Evolutionary conservation across 768 basidiomycete genomes (phyloP).

Genomic region (Agaricus sinodeliciosus): DNA sequence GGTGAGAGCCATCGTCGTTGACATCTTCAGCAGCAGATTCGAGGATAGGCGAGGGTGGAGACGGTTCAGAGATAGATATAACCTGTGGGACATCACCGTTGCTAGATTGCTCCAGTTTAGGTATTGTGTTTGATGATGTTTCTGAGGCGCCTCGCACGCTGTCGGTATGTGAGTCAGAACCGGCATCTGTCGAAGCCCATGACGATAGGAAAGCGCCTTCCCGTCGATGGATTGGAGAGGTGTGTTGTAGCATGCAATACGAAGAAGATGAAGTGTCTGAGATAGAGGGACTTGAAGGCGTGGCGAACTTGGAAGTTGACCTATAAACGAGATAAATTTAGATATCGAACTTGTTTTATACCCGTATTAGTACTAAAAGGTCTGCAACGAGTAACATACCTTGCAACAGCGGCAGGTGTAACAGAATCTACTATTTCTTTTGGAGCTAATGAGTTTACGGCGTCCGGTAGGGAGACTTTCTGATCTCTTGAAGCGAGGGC

Average conservation of each 20-base stretch:
- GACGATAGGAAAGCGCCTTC: constrained; percentile 14
- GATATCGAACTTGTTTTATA: background rate
- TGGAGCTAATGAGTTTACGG: background rate
- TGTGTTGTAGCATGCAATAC: constrained; percentile 22
- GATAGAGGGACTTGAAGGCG: constrained; percentile 6
- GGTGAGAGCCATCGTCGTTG: background rate
- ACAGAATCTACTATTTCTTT: background rate
- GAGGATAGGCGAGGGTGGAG: constrained; percentile 6
- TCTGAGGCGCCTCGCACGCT: background rate
- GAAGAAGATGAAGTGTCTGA: constrained; percentile 14
- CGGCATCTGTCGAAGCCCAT: background rate
- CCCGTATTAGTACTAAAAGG: background rate
- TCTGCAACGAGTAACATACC: constrained; percentile 4
- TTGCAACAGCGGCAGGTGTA: background rate
- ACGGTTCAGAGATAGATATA: constrained; percentile 3
- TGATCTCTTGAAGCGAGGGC: constrained; percentile 31
- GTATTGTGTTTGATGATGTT: background rate
- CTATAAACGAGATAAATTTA: constrained; percentile 1
- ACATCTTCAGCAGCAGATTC: constrained; percentile 1
- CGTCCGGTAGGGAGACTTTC: background rate
- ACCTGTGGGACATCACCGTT: constrained; percentile 3
- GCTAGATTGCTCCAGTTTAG: background rate
- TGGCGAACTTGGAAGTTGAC: constrained; percentile 1
- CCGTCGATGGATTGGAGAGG: constrained; percentile 17
- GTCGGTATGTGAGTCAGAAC: constrained; percentile 1